Percentiles rank a stretch among this genome's conserved stretches.
These are phyloP conservation scores for Fraxinus albicans DNA, from an alignment of 305 asterid genomes.

Conservation along the genomic window DNA sequence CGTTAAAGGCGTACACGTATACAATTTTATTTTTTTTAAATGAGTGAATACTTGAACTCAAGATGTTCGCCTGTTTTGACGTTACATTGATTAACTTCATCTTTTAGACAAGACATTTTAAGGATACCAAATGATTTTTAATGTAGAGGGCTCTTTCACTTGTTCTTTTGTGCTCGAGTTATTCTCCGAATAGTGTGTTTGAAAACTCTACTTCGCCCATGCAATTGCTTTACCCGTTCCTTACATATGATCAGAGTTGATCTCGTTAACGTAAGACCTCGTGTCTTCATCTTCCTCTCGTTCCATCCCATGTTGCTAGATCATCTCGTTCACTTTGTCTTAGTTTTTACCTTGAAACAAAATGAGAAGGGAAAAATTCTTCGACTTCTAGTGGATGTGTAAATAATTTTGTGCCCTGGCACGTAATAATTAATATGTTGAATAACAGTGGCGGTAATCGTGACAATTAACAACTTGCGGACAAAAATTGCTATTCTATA, in stretches of 20 bases:
- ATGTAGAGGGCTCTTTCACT: slow-evolving; percentile 34
- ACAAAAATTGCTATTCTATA: not conserved
- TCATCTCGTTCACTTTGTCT: slow-evolving; percentile 20
- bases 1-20: not conserved
- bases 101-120: not conserved
- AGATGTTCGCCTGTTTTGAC: not conserved
- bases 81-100: not conserved
- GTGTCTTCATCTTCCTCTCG: slow-evolving; percentile 46
- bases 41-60: not conserved
- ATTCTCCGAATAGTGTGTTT: slow-evolving; percentile 35
- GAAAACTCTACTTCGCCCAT: slow-evolving; percentile 78
- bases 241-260: slow-evolving; percentile 50
- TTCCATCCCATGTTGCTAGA: slow-evolving; percentile 26
- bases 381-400: too few species aligned
- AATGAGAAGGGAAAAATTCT: too few species aligned
- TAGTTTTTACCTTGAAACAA: too few species aligned
- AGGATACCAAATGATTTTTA: not conserved
- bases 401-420: not conserved
- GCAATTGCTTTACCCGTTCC: slow-evolving; percentile 69
- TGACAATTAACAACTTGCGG: not conserved
- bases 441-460: not conserved
- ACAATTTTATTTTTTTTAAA: too few species aligned
- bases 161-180: slow-evolving; percentile 23
- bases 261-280: slow-evolving; percentile 75
- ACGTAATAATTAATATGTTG: not conserved